Evolutionary conservation across 1,284 basidiomycete species (phyloP), one percentile per base, ranked within the genome.

Genomic region (Neonothopanus nambi): DNA sequence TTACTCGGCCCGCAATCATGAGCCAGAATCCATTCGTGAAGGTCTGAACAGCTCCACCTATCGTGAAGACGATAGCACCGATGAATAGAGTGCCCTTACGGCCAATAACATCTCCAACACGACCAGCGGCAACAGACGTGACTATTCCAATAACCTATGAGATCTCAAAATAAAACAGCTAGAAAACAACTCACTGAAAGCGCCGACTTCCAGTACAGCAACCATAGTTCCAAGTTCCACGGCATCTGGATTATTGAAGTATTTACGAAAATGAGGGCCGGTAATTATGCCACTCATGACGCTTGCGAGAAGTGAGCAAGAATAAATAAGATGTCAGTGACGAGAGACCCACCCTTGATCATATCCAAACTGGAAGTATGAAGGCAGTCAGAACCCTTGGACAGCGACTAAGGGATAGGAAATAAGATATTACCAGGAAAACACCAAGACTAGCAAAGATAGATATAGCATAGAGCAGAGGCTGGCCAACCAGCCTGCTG

Each of bases 231-330:
- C 88, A 21, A 87, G 70, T 63, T 85, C 75, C 37, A 86, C 67
- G 3, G 82, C 74, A 24, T 81, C 82, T 5, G 95, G 95, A 24
- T 89, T 80, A 59, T 90, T 76, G 75, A 96, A 93, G 70, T 81
- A 91, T 56, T 83, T 80, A 63, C 82, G 85, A 73, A 98, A 97
- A 69, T 95, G 85, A 23, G 93, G 93, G 0, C 93, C 92, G 18
- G 95, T 98, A 69, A 98, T 96, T 63, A 97, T 87, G 28, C 93
- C 93, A 60, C 87, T 91, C 88, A 92, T 92, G 66, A 92, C 89
- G 56, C 89, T 88, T 62, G 46, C 65, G 64, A 35, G 53, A 63
- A 46, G 49, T 37, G 3, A 5, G 30, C 5, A 43, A 9, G 30
- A 1, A 47, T 40, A 40, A 46, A 8, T 30, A 36, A 24, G 46